Evolutionary conservation across 305 asterid species (phyloP).

Genomic region (Rubia peregrina): DNA sequence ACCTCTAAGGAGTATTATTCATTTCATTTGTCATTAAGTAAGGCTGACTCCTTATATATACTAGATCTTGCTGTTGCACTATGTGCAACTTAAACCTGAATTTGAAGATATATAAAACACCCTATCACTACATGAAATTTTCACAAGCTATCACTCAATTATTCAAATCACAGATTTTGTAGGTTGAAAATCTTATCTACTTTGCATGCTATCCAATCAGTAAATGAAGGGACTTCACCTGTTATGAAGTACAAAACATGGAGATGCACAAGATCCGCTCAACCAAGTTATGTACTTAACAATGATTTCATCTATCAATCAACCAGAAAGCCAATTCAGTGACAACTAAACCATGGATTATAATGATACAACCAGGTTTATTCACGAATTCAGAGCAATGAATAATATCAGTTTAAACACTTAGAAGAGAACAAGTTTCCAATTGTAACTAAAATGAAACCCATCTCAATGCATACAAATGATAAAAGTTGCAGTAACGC

Average conservation of each 20-base stretch:
- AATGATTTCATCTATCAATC: slow-evolving; percentile 74
- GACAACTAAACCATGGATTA: slow-evolving; percentile 21
- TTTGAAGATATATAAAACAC: slow-evolving; percentile 21
- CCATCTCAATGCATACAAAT: slow-evolving; percentile 18
- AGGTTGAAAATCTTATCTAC: slow-evolving; percentile 14
- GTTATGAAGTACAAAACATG: slow-evolving; percentile 41
- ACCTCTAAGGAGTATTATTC: too few relatives aligned
- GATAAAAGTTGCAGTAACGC: slow-evolving; percentile 2
- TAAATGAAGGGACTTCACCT: slow-evolving; percentile 49
- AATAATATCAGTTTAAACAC: slow-evolving; percentile 14
- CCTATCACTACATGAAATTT: slow-evolving; percentile 33
- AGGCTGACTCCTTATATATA: too few relatives aligned
- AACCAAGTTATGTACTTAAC: slow-evolving; percentile 72
- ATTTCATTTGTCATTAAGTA: too few relatives aligned
- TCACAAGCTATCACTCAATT: slow-evolving; percentile 44
- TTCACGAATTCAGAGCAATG: slow-evolving; percentile 21
- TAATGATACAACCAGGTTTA: slow-evolving; percentile 31
- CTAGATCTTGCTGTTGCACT: too few relatives aligned
- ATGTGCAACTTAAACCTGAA: too few relatives aligned
- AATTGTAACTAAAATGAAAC: slow-evolving; percentile 12
- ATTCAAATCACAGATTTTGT: slow-evolving; percentile 28
- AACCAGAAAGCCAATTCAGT: slow-evolving; percentile 66
- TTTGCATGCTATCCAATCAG: slow-evolving; percentile 21
- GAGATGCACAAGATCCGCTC: slow-evolving; percentile 64
- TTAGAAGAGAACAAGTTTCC: slow-evolving; percentile 17